Percentiles rank a stretch among this genome's conserved stretches.
phyloP scores from a whole-genome alignment of 1,284 basidiomycete genomes.

The Apiotrichum domesticum region DNA sequence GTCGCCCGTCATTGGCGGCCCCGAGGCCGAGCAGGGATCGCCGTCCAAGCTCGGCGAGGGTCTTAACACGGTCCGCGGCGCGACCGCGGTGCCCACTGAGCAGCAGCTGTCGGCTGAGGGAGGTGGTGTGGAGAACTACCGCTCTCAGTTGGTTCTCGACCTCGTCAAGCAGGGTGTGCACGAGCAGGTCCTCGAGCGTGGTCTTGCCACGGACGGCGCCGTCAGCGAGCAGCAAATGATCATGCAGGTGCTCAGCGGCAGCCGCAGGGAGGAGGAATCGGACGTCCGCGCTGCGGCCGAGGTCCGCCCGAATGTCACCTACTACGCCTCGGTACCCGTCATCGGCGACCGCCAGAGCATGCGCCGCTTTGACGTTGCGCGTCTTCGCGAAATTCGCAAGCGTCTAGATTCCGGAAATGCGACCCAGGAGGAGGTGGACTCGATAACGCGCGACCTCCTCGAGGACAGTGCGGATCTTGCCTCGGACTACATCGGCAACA shows the following conservation, averaged over 20 bases:
- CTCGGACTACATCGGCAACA: slow-evolving; percentile 93
- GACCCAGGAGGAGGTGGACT: slow-evolving; percentile 80
- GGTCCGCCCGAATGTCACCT: slow-evolving; percentile 51
- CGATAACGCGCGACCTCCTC: slow-evolving; percentile 79
- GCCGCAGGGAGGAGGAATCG: slow-evolving; percentile 66
- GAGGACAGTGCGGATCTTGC: slow-evolving; percentile 55
- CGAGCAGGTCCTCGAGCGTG: slow-evolving; percentile 49
- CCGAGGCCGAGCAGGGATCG: slow-evolving; percentile 23
- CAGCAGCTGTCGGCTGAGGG: slow-evolving; percentile 71
- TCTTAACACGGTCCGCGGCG: slow-evolving; percentile 63
- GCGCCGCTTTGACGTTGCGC: slow-evolving; percentile 86
- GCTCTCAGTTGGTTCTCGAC: slow-evolving; percentile 81
- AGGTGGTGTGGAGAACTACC: slow-evolving; percentile 86
- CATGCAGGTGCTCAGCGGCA: slow-evolving; percentile 80
- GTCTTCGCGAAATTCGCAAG: slow-evolving; percentile 89
- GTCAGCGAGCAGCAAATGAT: slow-evolving; percentile 91
- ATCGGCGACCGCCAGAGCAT: slow-evolving; percentile 70
- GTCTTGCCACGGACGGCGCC: slow-evolving; percentile 50
- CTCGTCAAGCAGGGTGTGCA: slow-evolving; percentile 82
- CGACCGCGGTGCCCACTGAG: slow-evolving; percentile 77
- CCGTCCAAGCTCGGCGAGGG: slow-evolving; percentile 61
- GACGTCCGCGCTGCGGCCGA: slow-evolving; percentile 71
- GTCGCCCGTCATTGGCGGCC: slow-evolving; percentile 39
- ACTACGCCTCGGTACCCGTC: slow-evolving; percentile 85
- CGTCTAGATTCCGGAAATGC: slow-evolving; percentile 75